Evolutionary conservation across 192 early-diverging fungal species (phyloP).

Genomic region (Podila verticillata): DNA sequence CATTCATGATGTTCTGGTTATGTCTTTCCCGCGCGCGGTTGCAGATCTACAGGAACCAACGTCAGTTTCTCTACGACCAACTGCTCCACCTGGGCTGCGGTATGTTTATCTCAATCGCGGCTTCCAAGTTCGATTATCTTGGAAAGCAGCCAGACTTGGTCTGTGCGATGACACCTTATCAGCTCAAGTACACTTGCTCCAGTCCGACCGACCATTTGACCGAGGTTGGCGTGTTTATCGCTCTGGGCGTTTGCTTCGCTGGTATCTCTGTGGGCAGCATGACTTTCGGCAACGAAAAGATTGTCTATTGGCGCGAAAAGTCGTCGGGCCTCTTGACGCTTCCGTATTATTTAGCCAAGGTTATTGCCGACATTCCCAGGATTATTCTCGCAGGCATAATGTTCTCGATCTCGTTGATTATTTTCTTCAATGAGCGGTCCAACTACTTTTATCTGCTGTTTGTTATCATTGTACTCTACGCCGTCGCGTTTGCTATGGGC

Average conservation of each 20-base stretch:
- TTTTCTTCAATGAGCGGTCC: conserved; percentile 61
- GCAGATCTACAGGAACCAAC: conserved; percentile 61
- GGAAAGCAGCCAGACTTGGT: conserved; percentile 57
- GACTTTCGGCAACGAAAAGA: conserved; percentile 72
- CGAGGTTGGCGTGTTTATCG: conserved; percentile 64
- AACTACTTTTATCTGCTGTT: conserved; percentile 42
- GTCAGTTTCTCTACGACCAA: conserved; percentile 61
- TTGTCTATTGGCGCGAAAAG: conserved; percentile 73
- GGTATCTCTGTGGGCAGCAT: conserved; percentile 66
- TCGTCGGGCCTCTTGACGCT: conserved; percentile 64
- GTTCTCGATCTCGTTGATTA: conserved; percentile 66
- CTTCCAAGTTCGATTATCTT: conserved; percentile 60
- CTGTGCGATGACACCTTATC: conserved; percentile 58
- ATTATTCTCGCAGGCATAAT: conserved; percentile 68
- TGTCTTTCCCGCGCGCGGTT: conserved; percentile 51
- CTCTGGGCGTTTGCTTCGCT: conserved; percentile 65
- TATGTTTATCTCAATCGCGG: conserved; percentile 58
- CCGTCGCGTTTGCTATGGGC: conserved; percentile 65
- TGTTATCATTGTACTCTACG: conserved; percentile 63
- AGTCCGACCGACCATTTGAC: conserved; percentile 49
- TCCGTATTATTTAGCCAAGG: conserved; percentile 73
- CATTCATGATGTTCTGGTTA: conserved; percentile 56
- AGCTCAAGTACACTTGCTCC: conserved; percentile 27
- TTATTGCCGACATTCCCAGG: conserved; percentile 67
- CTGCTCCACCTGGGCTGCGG: conserved; percentile 66